Base-by-base conservation (phyloP, 2,329 filamentous ascomycete species). In the Cordyceps tenuipes region DNA sequence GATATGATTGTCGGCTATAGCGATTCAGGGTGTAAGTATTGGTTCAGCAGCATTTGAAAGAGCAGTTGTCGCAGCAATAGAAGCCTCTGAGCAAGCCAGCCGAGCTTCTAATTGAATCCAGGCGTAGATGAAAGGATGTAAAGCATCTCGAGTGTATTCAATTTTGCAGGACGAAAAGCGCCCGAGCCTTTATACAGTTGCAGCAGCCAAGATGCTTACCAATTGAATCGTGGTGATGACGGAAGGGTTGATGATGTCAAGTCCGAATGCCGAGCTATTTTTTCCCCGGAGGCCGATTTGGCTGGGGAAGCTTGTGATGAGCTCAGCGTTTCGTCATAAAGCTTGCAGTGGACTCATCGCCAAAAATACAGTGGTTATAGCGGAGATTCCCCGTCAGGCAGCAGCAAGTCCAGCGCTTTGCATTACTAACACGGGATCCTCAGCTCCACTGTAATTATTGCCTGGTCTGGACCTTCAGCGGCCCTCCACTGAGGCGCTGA, bases 31-130 rank as follows among this genome's bases (percentile, higher is more conserved):
- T 58, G 56, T 58, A 26, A 58, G 56, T 51, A n/a, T 23, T 21
- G 23, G n/a, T 23, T 26, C 12, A 36, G 47, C 5, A 4, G 53
- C 19, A 39, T 23, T 51, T 50, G 47, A 17, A n/a, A 29, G 19
- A 3, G 21, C 9, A 2, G 17, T 39, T 49, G 19, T 41, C 31
- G 46, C 15, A 6, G 15, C 15, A n/a, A 41, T 8, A 21, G 34
- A 29, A 50, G 34, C 55, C 50, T 15, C 21, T 10, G 55, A 34
- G 6, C 36, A 23, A 31, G 26, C 19, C 8, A 31, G 26, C 13
- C 10, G 26, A 23, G 34, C 34, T 21, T 29, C 6, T 70, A 29
- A 64, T 62, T 53, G 61, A 50, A 63, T 63, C 36, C 48, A 36
- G n/a, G 19, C 19, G 29, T n/a, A 1, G 31, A 19, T 26, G 7